These are phyloP conservation scores for Ophiocordyceps sinensis DNA, from an alignment of 2,329 filamentous ascomycete genomes.

Conservation along the genomic window DNA sequence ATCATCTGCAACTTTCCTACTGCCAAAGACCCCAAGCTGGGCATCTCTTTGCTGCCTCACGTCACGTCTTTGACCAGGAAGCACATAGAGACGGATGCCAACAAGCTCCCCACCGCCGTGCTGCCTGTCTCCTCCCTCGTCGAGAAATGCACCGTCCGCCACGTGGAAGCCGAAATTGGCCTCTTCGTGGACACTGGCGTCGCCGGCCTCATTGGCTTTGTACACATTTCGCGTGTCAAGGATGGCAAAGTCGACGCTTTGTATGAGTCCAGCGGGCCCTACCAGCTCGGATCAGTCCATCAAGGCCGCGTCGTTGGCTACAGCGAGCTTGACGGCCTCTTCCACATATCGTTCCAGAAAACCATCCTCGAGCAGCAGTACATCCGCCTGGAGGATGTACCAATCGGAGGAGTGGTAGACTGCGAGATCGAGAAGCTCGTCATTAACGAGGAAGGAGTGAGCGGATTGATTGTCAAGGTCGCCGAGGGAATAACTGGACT, in stretches of 20 bases:
- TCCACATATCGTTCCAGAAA: constrained; percentile 71
- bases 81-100: constrained; percentile 16
- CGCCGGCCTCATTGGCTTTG: constrained; percentile 62
- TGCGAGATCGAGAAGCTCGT: constrained; percentile 77
- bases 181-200: constrained; percentile 60
- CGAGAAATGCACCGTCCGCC: constrained; percentile 63
- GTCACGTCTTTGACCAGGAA: constrained; percentile 48
- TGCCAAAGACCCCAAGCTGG: constrained; percentile 67
- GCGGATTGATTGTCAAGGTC: constrained; percentile 68
- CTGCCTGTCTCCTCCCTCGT: constrained; percentile 63
- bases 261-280: constrained; percentile 62
- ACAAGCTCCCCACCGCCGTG: constrained; percentile 37
- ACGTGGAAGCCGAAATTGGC: constrained; percentile 67
- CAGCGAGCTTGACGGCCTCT: constrained; percentile 74
- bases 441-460: constrained; percentile 62
- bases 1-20: constrained; percentile 78
- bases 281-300: constrained; percentile 65
- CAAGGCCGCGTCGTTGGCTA: constrained; percentile 73
- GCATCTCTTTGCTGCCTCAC: constrained; percentile 80
- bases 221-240: constrained; percentile 85
- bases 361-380: constrained; percentile 76
- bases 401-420: constrained; percentile 65
- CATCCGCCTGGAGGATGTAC: constrained; percentile 81
- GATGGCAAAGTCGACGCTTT: constrained; percentile 81
- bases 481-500: constrained; percentile 81